Evolutionary conservation across 441 rosid species (phyloP).

Genomic region (Bruguiera hainesii): DNA sequence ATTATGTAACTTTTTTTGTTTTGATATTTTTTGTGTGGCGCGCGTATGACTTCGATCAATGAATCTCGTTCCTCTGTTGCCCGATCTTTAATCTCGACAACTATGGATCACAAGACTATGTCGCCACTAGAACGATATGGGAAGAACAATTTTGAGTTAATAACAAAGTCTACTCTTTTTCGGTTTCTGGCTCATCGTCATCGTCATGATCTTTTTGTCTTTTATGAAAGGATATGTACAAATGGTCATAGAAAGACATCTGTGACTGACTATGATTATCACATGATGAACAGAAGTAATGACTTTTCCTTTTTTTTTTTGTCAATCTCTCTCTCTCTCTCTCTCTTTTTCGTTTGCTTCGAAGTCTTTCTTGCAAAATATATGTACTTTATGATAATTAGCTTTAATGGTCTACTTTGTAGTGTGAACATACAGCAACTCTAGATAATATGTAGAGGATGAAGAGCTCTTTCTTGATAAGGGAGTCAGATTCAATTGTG

Average conservation of each 20-base stretch:
- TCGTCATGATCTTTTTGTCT: background rate
- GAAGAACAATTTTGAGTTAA: background rate
- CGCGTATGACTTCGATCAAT: background rate
- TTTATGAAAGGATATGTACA: constrained; percentile 5
- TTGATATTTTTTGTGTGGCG: too few species aligned
- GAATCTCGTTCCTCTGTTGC: constrained; percentile 1
- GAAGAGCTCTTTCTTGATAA: too few species aligned
- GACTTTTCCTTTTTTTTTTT: background rate
- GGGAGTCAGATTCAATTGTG: too few species aligned
- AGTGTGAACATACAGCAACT: too few species aligned
- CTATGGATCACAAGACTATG: constrained; percentile 18
- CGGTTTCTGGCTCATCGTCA: background rate
- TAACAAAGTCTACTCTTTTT: background rate
- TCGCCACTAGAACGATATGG: background rate
- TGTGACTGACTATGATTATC: constrained; percentile 8
- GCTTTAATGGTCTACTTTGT: too few species aligned
- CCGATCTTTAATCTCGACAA: constrained; percentile 30
- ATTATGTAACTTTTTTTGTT: background rate
- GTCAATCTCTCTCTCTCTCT: background rate
- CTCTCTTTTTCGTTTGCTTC: too few species aligned
- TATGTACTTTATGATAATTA: too few species aligned
- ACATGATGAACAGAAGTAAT: constrained; percentile 11
- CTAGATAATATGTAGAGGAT: too few species aligned
- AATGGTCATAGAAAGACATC: constrained; percentile 12
- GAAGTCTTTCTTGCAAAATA: too few species aligned